Evolutionary conservation across 2,329 filamentous ascomycete genomes (phyloP), one percentile per base, ranked within the genome.

Genomic region (Helotiales sp.): DNA sequence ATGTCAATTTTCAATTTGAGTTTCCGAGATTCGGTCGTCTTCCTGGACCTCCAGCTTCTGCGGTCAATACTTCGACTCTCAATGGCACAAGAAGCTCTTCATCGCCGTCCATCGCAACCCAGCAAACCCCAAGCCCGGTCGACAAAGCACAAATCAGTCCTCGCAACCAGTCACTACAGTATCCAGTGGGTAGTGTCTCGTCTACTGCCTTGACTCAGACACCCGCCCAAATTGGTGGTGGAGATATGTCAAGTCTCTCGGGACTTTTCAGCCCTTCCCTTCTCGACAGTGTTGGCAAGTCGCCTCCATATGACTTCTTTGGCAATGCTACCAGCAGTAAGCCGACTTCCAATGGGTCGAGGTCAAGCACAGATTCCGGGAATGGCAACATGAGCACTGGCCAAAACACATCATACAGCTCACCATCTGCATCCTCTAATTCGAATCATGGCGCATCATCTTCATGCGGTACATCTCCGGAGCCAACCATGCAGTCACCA

Each of bases 11-110:
- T 71, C 88, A 93, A 65, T 98, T 99, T 67, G 93, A 98, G 66
- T 98, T 98, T 64, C 93, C 95, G 63, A 93, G 90, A 71, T 98
- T 99, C 69, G 95, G 95, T 47, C 82, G 86, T 58, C 81, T 96
- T 25, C 81, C 83, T 38, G 66, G 81, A 5, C 76, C 79, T 66
- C 34, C 59, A 25, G 58, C 49, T 19, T 60, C 55, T 30, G 52
- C 42, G 33, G 36, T 40, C 17, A 9, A n/a, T 10, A 7, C 40
- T 15, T 25, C 40, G 19, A n/a, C 22, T 44, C 22, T 61, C 22
- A 66, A 63, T 48, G 55, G 61, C n/a, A 46, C 57, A 1, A 63
- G 61, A 49, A 60, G 61, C 42, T 67, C 63, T 12, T 34, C 58
- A n/a, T 67, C 67, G 22, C 66, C 66, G 33, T 52, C 64, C 4